Evolutionary conservation across 2,329 filamentous ascomycete genomes (phyloP).

Genomic region (Pezizomycotina sp.): DNA sequence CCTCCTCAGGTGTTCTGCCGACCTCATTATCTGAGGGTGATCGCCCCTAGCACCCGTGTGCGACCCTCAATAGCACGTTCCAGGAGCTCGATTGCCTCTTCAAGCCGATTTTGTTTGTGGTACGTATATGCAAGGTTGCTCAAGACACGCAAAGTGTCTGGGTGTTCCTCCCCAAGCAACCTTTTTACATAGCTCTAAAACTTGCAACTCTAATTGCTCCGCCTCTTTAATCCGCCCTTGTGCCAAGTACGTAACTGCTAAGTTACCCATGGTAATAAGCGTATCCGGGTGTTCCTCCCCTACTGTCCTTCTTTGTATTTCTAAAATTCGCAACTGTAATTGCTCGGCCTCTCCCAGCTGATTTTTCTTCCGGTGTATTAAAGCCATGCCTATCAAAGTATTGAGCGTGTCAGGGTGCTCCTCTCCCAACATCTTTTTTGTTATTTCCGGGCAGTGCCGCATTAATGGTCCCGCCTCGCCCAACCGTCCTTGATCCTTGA

Average conservation of each 20-base stretch:
- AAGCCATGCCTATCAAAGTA: no score
- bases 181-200: not conserved
- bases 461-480: conserved; percentile 8
- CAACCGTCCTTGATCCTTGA: conserved; percentile 3
- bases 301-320: not conserved
- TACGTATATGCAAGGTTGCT: conserved; percentile 3
- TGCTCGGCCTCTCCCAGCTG: conserved; percentile 4
- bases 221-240: conserved; percentile 13
- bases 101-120: conserved; percentile 1
- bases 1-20: no score
- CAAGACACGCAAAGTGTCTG: conserved; percentile 1
- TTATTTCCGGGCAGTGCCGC: not conserved
- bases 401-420: conserved; percentile 19
- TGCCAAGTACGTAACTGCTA: conserved; percentile 7
- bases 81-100: conserved; percentile 4
- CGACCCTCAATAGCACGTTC: not conserved
- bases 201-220: conserved; percentile 4
- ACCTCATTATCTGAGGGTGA: no score
- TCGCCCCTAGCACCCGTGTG: not conserved
- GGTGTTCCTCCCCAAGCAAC: conserved; percentile 4
- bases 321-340: conserved; percentile 1
- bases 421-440: conserved; percentile 19
- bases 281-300: conserved; percentile 9
- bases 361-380: no score
- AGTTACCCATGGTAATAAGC: conserved; percentile 4